phyloP scores from a whole-genome alignment of 2,329 filamentous ascomycete species.

The Alternaria triticimaculans region DNA sequence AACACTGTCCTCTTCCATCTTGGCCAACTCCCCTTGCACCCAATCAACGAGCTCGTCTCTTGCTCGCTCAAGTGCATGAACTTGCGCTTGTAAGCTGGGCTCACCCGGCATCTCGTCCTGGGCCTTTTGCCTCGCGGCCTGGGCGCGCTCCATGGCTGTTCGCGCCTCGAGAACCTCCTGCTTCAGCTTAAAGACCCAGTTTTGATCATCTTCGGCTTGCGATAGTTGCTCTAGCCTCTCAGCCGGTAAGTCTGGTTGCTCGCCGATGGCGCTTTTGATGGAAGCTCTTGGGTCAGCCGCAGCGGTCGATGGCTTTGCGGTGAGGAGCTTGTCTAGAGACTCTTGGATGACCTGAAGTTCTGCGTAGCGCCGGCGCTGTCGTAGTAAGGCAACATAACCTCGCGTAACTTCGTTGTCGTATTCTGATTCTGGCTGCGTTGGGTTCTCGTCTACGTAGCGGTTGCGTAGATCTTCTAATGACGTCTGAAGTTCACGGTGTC shows the following conservation, averaged over 20 bases:
- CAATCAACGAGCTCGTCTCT: slow-evolving; percentile 59
- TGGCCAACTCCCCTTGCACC: slow-evolving; percentile 58
- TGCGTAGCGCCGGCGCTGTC: slow-evolving; percentile 53
- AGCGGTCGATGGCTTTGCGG: slow-evolving; percentile 42
- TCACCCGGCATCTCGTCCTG: slow-evolving; percentile 5
- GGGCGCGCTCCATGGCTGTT: slow-evolving; percentile 40
- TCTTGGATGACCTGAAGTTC: slow-evolving; percentile 57
- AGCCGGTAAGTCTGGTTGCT: slow-evolving; percentile 47
- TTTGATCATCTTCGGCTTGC: slow-evolving; percentile 29
- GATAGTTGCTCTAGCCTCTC: slow-evolving; percentile 36
- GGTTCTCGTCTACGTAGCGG: slow-evolving; percentile 30
- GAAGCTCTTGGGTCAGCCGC: slow-evolving; percentile 34
- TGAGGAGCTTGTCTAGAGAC: slow-evolving; percentile 50
- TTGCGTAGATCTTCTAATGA: slow-evolving; percentile 41
- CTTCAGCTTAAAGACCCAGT: slow-evolving; percentile 45
- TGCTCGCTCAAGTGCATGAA: slow-evolving; percentile 52
- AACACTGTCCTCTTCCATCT: slow-evolving; percentile 47
- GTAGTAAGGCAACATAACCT: slow-evolving; percentile 54
- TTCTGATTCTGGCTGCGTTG: slow-evolving; percentile 39
- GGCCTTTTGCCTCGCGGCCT: slow-evolving; percentile 25
- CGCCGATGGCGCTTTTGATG: slow-evolving; percentile 41
- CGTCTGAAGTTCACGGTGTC: slow-evolving; percentile 42
- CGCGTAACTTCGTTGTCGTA: slow-evolving; percentile 36
- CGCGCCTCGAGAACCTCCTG: slow-evolving; percentile 48
- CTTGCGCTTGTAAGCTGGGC: slow-evolving; percentile 35